phyloP scores from a whole-genome alignment of 1,284 basidiomycete genomes.

The Fomitopsis pinicola region DNA sequence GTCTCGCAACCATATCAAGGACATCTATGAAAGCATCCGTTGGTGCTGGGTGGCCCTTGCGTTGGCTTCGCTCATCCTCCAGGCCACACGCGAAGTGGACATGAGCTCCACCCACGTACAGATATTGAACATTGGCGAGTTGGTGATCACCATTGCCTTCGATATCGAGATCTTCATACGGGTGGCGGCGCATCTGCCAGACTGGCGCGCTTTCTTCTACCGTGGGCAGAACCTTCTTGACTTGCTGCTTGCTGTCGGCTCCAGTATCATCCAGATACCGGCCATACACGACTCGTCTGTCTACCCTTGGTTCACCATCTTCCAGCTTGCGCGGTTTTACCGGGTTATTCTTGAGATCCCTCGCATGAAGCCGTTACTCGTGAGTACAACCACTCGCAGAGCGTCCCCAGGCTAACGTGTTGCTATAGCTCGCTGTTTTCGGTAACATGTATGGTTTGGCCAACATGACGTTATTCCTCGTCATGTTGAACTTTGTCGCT shows the following conservation, averaged over 20 bases:
- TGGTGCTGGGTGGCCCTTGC: conserved; percentile 81
- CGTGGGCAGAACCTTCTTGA: conserved; percentile 78
- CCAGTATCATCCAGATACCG: conserved; percentile 86
- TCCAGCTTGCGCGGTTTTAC: conserved; percentile 90
- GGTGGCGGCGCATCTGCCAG: conserved; percentile 69
- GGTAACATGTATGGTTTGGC: conserved; percentile 89
- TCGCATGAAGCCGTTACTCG: conserved; percentile 77
- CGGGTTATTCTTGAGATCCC: conserved; percentile 89
- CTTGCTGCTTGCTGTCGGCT: conserved; percentile 74
- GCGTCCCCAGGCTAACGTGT: conserved; percentile 3
- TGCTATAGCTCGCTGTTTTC: conserved; percentile 74
- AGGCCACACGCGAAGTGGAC: conserved; percentile 70
- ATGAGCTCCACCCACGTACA: conserved; percentile 42
- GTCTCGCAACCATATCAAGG: conserved; percentile 45
- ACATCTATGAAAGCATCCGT: conserved; percentile 56
- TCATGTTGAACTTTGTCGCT: conserved; percentile 86
- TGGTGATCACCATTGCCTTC: conserved; percentile 82
- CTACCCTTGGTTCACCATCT: conserved; percentile 91
- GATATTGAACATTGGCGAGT: conserved; percentile 65
- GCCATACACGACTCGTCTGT: conserved; percentile 58
- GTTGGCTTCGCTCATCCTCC: conserved; percentile 68
- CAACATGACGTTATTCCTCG: conserved; percentile 93
- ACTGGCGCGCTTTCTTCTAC: conserved; percentile 79
- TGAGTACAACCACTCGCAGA: conserved; percentile 30
- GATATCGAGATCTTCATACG: conserved; percentile 87